phyloP scores from a whole-genome alignment of 2,329 filamentous ascomycete species.

The Colletotrichum sp. region DNA sequence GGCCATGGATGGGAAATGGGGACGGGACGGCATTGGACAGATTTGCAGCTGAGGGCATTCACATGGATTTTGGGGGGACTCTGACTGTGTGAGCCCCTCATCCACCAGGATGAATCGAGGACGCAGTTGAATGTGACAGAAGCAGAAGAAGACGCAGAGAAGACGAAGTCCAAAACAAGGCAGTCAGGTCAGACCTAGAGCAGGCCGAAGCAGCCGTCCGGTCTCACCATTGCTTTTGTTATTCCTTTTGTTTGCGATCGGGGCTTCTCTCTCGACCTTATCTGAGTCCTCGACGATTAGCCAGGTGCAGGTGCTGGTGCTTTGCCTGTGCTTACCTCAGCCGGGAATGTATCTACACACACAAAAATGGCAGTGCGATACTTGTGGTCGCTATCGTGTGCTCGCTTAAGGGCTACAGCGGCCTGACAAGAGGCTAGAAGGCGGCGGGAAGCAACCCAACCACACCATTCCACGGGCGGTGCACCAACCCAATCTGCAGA shows the following conservation, averaged over 20 bases:
- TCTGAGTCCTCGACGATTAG: neutral
- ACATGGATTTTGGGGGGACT: neutral
- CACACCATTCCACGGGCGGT: neutral
- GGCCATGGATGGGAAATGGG: neutral
- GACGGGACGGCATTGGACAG: neutral
- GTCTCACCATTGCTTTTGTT: conserved; percentile 2
- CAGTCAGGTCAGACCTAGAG: neutral
- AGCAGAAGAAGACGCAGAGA: neutral
- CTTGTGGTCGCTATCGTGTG: neutral
- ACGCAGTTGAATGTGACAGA: neutral
- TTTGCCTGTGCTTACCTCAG: neutral
- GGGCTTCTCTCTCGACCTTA: neutral
- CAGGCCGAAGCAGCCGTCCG: neutral
- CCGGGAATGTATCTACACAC: neutral
- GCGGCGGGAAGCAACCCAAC: neutral
- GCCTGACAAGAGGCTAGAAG: neutral
- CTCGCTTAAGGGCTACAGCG: neutral
- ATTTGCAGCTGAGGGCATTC: neutral
- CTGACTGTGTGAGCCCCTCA: neutral
- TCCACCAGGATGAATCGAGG: neutral
- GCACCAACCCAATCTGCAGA: neutral
- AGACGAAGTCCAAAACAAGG: neutral
- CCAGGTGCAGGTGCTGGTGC: neutral
- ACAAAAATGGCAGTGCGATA: accelerated
- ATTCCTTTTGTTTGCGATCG: neutral